Evolutionary conservation across 1,284 basidiomycete genomes (phyloP), one percentile per base, ranked within the genome.

Genomic region (Phaffia rhodozyma): DNA sequence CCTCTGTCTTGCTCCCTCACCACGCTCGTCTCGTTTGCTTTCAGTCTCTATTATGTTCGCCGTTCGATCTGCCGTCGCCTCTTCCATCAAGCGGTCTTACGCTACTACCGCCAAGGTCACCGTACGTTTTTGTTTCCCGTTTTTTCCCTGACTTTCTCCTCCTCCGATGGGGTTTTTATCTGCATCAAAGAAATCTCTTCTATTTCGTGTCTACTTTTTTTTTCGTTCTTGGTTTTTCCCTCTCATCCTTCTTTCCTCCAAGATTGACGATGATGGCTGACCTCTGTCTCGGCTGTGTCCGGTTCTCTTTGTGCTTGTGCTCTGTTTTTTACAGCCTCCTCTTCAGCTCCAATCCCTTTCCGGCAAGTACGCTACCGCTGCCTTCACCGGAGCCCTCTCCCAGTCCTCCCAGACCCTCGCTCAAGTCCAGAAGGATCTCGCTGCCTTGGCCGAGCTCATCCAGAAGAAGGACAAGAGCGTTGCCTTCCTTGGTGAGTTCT

Each of bases 341-440:
- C 63, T 77, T 68, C 74, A 75, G 72, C 75, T 77, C 72, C 76
- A 76, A 72, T 75, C 75, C 57, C 73, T 77, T 55, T 73, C 75
- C 60, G 76, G 76, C 75, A 97, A 97, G 78, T 98, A 99, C 78
- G 94, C 96, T 68, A 87, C 89, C 66, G 94, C 96, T 32, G 83
- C 89, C 69, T 99, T 89, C 79, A 84, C 86, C 61, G 94, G 94
- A 62, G 92, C 96, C 23, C 84, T 92, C 73, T 81, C 85, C 72
- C 88, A 91, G 79, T 89, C 87, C 3, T 83, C 87, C 49, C 83
- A 84, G 73, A 79, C 81, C 27, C 84, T 96, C 74, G 84, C 77
- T 77, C 87, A 89, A 76, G 89, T 91, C 70, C 85, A 89, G 74
- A 71, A 81, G 50, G 94, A 97, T 76, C 84, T 98, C 70, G 79